Conservation (phyloP, 306 rosid species). For the Quercus parvula region DNA sequence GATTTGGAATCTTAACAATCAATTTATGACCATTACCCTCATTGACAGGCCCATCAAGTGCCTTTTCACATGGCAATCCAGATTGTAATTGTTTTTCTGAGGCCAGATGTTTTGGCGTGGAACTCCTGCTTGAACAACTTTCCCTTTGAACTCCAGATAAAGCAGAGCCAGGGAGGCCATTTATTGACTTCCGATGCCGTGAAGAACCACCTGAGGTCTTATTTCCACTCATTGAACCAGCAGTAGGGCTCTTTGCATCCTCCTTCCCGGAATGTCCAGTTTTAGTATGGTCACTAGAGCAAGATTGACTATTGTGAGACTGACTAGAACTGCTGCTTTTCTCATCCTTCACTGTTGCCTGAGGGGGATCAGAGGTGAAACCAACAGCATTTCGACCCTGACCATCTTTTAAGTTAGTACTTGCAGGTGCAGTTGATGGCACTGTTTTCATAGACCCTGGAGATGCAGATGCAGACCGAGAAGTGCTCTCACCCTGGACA, state of each 20-base stretch:
- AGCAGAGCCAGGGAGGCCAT: slow-evolving; percentile 60
- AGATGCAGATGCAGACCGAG: slow-evolving; percentile 56
- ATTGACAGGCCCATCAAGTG: slow-evolving; percentile 42
- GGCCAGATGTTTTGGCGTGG: slow-evolving; percentile 35
- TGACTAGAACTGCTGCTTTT: slow-evolving; percentile 89
- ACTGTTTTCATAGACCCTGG: slow-evolving; percentile 52
- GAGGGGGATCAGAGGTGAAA: slow-evolving; percentile 53
- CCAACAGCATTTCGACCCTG: slow-evolving; percentile 38
- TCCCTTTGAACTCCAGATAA: slow-evolving; percentile 56
- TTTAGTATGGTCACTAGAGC: slow-evolving; percentile 73
- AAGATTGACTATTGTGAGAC: slow-evolving; percentile 85
- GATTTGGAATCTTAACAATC: slow-evolving; percentile 65
- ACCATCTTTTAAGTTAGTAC: slow-evolving; percentile 57
- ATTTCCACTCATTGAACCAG: slow-evolving; percentile 53
- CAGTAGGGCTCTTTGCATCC: slow-evolving; percentile 83
- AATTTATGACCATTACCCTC: slow-evolving; percentile 58
- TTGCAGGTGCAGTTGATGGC: slow-evolving; percentile 31
- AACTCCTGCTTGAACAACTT: slow-evolving; percentile 33
- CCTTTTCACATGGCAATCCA: slow-evolving; percentile 46
- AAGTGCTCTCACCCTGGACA: slow-evolving; percentile 44
- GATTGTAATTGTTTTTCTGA: slow-evolving; percentile 49
- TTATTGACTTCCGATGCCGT: slow-evolving; percentile 61
- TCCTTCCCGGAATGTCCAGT: slow-evolving; percentile 53
- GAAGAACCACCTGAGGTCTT: slow-evolving; percentile 50
- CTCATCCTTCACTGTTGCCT: slow-evolving; percentile 67